Evolutionary conservation across 78 protist species (phyloP).

Genomic region (Dictyostelium capitatum): DNA sequence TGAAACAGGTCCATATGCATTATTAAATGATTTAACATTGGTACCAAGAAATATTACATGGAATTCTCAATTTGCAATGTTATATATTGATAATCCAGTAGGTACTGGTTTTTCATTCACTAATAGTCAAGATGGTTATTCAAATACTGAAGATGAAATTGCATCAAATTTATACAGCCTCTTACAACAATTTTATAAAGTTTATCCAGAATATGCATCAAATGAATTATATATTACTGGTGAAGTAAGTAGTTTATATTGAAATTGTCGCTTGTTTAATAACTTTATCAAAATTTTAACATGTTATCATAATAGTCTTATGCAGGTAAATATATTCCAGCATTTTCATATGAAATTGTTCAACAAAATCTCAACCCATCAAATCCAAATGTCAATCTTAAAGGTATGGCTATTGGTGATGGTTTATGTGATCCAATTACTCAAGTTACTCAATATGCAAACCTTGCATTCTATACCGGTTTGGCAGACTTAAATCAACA

Average conservation of each 20-base stretch:
- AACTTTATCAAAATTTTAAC: too few relatives aligned
- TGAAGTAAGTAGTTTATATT: slow-evolving; percentile 39
- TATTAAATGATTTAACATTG: slow-evolving; percentile 37
- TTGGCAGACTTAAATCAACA: slow-evolving; percentile 36
- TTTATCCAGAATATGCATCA: slow-evolving; percentile 42
- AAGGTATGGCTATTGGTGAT: slow-evolving; percentile 87
- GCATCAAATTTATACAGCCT: slow-evolving; percentile 60
- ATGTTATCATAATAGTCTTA: slow-evolving; percentile 22
- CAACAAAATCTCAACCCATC: slow-evolving; percentile 37
- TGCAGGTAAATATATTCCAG: slow-evolving; percentile 90
- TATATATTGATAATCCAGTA: slow-evolving; percentile 83
- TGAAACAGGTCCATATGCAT: slow-evolving; percentile 77
- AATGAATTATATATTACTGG: slow-evolving; percentile 81
- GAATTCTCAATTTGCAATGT: slow-evolving; percentile 43
- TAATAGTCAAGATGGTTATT: slow-evolving; percentile 24
- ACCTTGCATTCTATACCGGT: slow-evolving; percentile 74
- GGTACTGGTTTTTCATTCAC: slow-evolving; percentile 89
- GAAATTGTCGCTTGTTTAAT: too few relatives aligned
- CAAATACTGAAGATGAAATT: slow-evolving; percentile 71
- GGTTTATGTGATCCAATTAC: slow-evolving; percentile 76
- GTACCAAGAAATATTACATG: slow-evolving; percentile 54
- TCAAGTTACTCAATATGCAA: slow-evolving; percentile 73
- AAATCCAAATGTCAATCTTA: slow-evolving; percentile 50
- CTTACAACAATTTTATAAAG: slow-evolving; percentile 30
- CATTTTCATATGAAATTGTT: slow-evolving; percentile 49